Conservation (phyloP, 2,329 filamentous ascomycete species). For the Alternaria consortialis region DNA sequence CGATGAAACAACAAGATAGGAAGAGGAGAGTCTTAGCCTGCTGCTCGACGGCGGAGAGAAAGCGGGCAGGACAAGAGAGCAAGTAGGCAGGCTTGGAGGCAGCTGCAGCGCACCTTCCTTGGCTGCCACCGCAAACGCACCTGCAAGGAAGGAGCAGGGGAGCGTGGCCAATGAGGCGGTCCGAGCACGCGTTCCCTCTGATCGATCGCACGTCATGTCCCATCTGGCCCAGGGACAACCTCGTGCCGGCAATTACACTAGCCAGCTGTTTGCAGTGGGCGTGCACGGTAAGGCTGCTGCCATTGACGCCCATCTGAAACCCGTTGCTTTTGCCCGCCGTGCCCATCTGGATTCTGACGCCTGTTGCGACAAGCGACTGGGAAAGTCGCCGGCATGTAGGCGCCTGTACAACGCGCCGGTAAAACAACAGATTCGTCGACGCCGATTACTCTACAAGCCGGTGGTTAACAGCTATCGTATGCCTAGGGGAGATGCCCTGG, state of each 20-base stretch:
- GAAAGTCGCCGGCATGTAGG: background rate
- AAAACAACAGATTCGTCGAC: conserved; percentile 21
- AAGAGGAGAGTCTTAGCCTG: background rate
- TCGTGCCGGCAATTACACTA: conserved; percentile 27
- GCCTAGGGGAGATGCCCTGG: conserved; percentile 5
- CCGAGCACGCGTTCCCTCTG: conserved; percentile 28
- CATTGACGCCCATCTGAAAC: conserved; percentile 25
- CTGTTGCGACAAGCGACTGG: conserved; percentile 5
- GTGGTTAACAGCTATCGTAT: conserved; percentile 23
- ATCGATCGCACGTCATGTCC: conserved; percentile 31
- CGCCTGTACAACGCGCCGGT: conserved; percentile 25
- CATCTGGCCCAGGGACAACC: conserved; percentile 25
- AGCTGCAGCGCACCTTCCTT: conserved; percentile 20
- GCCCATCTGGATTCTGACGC: background rate
- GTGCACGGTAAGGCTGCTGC: conserved; percentile 22
- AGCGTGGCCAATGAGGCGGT: conserved; percentile 31
- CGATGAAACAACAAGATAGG: background rate
- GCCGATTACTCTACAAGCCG: conserved; percentile 14
- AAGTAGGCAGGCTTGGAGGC: conserved; percentile 7
- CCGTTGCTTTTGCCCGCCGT: conserved; percentile 13
- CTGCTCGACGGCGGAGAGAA: conserved; percentile 4
- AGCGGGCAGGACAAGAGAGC: conserved; percentile 7
- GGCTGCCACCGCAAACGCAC: conserved; percentile 20
- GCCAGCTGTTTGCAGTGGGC: conserved; percentile 34
- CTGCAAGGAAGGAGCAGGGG: conserved; percentile 41